These are phyloP conservation scores for Drechslera avenae DNA, from an alignment of 2,329 filamentous ascomycete genomes.

Conservation along the genomic window DNA sequence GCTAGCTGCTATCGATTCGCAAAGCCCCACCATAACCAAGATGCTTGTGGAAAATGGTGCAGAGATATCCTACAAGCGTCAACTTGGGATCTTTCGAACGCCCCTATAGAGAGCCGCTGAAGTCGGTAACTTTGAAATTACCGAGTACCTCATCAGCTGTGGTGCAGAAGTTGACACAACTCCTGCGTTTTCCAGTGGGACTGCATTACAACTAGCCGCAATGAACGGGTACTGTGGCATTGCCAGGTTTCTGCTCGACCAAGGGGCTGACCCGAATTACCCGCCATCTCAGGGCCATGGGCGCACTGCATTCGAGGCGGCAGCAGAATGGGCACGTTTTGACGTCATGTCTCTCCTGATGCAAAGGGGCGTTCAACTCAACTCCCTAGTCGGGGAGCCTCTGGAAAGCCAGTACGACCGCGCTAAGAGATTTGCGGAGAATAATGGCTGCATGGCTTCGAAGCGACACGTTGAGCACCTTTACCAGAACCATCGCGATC, in stretches of 20 bases:
- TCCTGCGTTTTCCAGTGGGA: neutral
- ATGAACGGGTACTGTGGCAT: constrained; percentile 3
- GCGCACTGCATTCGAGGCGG: constrained; percentile 10
- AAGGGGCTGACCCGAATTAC: constrained; percentile 1
- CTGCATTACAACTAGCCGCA: constrained; percentile 10
- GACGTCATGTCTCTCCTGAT: constrained; percentile 9
- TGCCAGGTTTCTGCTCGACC: neutral
- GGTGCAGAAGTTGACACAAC: neutral
- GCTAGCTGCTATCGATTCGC: neutral
- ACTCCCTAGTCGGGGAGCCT: neutral
- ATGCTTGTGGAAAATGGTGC: no score
- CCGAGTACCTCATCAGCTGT: neutral
- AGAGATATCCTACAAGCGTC: neutral
- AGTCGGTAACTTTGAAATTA: neutral
- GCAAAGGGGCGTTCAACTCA: neutral
- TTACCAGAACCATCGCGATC: neutral
- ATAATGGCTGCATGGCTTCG: neutral
- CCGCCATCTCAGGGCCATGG: constrained; percentile 1
- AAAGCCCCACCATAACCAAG: neutral
- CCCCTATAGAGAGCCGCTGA: neutral
- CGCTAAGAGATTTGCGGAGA: neutral
- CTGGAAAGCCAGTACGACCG: neutral
- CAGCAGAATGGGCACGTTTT: constrained; percentile 8
- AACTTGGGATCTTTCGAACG: neutral
- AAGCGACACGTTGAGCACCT: neutral